These are phyloP conservation scores for Erigeron canadensis DNA, from an alignment of 129 eudicot species.

Conservation along the genomic window DNA sequence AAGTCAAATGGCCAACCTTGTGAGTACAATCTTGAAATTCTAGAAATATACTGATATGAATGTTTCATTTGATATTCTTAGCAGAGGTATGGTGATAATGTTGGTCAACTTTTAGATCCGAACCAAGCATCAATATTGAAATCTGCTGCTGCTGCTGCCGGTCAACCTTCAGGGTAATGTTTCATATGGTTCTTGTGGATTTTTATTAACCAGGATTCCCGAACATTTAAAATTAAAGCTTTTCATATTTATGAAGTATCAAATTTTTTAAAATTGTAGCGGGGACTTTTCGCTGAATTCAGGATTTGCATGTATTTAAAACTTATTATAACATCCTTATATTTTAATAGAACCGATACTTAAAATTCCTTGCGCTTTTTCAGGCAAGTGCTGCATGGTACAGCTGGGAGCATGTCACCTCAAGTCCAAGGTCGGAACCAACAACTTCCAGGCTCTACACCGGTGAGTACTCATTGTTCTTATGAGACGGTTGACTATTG, in stretches of 20 bases:
- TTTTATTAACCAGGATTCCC: background rate
- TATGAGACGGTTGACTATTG: background rate
- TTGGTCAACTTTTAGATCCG: conserved; percentile 80
- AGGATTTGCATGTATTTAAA: background rate
- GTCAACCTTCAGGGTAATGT: conserved; percentile 88
- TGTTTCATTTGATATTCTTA: conserved; percentile 25
- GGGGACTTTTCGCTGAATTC: background rate
- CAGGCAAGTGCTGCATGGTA: conserved; percentile 93
- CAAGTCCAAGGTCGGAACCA: conserved; percentile 88
- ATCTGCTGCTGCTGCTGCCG: conserved; percentile 84
- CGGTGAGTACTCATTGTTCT: conserved; percentile 47
- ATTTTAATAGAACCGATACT: background rate
- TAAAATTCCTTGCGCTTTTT: conserved; percentile 10
- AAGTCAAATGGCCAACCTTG: background rate
- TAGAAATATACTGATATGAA: background rate
- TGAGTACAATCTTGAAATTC: background rate
- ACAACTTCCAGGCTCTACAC: conserved; percentile 83
- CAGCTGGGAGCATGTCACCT: conserved; percentile 83
- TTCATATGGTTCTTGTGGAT: background rate
- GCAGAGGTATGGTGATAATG: conserved; percentile 89
- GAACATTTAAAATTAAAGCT: background rate
- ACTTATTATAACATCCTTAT: background rate
- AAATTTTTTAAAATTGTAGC: background rate
- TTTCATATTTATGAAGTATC: background rate
- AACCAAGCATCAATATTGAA: conserved; percentile 84